phyloP scores from a whole-genome alignment of 192 early-diverging fungal genomes.

The Backusella psychrophila region DNA sequence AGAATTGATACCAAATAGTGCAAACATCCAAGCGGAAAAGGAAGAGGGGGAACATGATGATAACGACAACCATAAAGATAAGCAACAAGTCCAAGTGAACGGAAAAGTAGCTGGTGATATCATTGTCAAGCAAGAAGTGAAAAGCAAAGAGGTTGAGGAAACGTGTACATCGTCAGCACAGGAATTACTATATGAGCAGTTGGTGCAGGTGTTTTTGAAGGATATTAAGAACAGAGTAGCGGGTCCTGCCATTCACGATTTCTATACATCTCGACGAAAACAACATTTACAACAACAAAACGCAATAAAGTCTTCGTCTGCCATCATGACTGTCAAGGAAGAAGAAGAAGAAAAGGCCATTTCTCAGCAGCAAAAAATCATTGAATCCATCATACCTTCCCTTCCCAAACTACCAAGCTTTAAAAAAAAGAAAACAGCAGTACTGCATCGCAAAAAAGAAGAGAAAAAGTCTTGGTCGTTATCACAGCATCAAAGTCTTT shows the following conservation, averaged over 20 bases:
- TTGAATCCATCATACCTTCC: slow-evolving; percentile 1
- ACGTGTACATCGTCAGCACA: slow-evolving; percentile 19
- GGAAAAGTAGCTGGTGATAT: too few relatives aligned
- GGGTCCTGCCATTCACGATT: slow-evolving; percentile 49
- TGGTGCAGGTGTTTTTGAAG: slow-evolving; percentile 52
- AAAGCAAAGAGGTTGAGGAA: neutral
- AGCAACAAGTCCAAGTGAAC: neutral
- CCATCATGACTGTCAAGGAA: neutral
- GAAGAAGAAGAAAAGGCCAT: neutral
- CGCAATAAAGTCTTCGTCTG: slow-evolving; percentile 5
- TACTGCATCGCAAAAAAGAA: neutral
- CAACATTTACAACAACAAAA: slow-evolving; percentile 15
- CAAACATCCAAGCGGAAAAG: neutral
- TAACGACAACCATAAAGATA: neutral
- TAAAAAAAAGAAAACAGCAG: neutral
- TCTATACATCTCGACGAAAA: slow-evolving; percentile 33
- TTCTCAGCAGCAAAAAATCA: slow-evolving; percentile 6
- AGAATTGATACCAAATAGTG: neutral
- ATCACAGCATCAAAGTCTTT: neutral
- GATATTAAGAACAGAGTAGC: slow-evolving; percentile 52
- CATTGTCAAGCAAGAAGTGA: neutral
- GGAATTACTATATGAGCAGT: slow-evolving; percentile 42
- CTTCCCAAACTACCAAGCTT: neutral
- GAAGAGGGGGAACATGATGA: slow-evolving; percentile 4
- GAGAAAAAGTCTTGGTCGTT: neutral